Evolutionary conservation across 495 filamentous ascomycete genomes (phyloP).

Genomic region (Pseudoneurospora amorphoporcata): DNA sequence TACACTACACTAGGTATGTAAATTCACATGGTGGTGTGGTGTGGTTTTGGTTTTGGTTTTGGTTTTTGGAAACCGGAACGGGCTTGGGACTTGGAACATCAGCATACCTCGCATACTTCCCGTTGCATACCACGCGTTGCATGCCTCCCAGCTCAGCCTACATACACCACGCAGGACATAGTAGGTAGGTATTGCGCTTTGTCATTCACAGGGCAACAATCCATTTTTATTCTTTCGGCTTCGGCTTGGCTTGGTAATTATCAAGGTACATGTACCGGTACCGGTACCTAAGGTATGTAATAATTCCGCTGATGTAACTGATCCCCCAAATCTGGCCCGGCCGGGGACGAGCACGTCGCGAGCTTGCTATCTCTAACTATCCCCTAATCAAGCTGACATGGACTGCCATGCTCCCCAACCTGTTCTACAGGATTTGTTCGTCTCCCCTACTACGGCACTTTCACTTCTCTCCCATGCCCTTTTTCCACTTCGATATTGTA

Average conservation of each 20-base stretch:
- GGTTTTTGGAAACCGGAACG: neutral
- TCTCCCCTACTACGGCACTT: neutral
- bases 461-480: neutral
- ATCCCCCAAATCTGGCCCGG: neutral
- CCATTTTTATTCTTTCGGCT: neutral
- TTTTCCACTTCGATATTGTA: neutral
- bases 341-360: neutral
- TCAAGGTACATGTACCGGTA: no score
- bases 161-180: neutral
- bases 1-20: no score
- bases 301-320: neutral
- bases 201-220: neutral
- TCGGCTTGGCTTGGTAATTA: neutral
- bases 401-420: no score
- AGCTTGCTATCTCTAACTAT: neutral
- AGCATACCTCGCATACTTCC: neutral
- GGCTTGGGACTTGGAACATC: neutral
- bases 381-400: neutral
- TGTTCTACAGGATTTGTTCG: no score
- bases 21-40: neutral
- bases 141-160: neutral
- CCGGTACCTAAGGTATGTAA: no score
- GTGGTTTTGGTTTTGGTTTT: no score
- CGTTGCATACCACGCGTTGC: neutral
- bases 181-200: neutral